Base-by-base conservation (phyloP, 768 basidiomycete species). In the Kwoniella pini region DNA sequence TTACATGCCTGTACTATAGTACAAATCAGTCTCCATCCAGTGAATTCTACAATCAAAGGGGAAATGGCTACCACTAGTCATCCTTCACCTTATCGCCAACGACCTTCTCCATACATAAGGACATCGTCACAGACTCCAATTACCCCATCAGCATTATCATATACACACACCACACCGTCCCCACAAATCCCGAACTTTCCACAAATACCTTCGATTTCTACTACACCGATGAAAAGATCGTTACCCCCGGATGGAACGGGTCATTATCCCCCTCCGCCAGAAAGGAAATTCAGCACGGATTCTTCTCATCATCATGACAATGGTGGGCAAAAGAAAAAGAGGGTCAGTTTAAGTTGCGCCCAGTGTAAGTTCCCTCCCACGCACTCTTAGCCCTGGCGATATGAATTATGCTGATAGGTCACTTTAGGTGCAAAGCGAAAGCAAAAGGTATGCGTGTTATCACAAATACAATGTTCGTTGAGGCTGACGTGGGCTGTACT, bases 261-360 rank as follows among this genome's bases (percentile, higher is more conserved):
- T 19, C 46, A 52, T 2, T 38, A 43, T 15, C 54, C 45, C 30
- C 49, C 22, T 21, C 58, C 58, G n/a, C 58, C 58, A 31, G 65
- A 66, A 21, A 60, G 68, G 31, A 60, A 64, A 38, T 62, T 51
- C 4, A 69, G 68, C 54, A 52, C 61, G 4, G 64, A 66, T 31
- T 57, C 44, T 4, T 46, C 55, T 51, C 36, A 49, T 39, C 39
- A 50, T 7, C 45, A 54, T 28, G 45, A 39, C 10, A 22, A 19
- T 2, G 50, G 43, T 9, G 27, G 62, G 17, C 42, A 54, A 9
- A 75, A 75, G 64, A 75, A 75, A 71, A 75, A 75, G 56, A 40
- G 73, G 38, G 56, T 75, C 44, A 75, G 73, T 54, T 45, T 75
- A 48, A 75, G 73, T 54, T 75, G 73, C 48, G 69, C 70, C 2